Evolutionary conservation across 202 grass and related monocot genomes (phyloP).

Genomic region (Hordeum pubiflorum): DNA sequence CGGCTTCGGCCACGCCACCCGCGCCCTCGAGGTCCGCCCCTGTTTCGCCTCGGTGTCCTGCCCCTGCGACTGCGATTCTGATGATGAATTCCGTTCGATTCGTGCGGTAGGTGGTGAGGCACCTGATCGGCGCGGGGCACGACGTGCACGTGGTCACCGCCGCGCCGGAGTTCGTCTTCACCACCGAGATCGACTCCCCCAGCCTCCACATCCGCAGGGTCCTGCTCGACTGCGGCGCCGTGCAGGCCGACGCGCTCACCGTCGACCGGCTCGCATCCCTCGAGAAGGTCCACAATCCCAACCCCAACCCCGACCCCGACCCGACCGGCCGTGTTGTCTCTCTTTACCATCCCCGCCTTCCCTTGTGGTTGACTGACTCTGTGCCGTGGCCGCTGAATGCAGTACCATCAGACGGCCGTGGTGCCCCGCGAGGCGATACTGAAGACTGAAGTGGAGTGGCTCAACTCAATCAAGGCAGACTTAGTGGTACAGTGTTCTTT

Average conservation of each 20-base stretch:
- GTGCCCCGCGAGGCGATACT: constrained; percentile 78
- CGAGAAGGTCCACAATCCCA: constrained; percentile 50
- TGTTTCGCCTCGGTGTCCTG: no score
- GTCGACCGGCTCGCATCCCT: constrained; percentile 90
- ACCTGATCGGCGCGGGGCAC: constrained; percentile 73
- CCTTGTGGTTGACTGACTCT: neutral
- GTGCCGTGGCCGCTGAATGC: constrained; percentile 16
- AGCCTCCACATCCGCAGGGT: constrained; percentile 86
- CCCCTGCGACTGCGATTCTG: neutral
- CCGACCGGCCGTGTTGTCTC: neutral
- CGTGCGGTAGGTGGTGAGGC: constrained; percentile 64
- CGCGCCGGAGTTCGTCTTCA: constrained; percentile 93
- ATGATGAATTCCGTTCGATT: neutral
- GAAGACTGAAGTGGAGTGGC: constrained; percentile 84
- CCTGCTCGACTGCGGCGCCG: constrained; percentile 95
- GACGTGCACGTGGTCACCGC: constrained; percentile 92
- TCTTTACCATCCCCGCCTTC: neutral
- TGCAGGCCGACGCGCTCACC: constrained; percentile 96
- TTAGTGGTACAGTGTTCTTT: constrained; percentile 45
- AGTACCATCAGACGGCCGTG: constrained; percentile 96
- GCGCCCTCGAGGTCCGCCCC: constrained; percentile 56
- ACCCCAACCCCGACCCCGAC: neutral
- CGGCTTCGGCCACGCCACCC: constrained; percentile 91
- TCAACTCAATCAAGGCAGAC: constrained; percentile 86
- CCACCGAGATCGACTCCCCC: constrained; percentile 66